Base-by-base conservation (phyloP, 1,284 basidiomycete species). In the Malassezia globosa region DNA sequence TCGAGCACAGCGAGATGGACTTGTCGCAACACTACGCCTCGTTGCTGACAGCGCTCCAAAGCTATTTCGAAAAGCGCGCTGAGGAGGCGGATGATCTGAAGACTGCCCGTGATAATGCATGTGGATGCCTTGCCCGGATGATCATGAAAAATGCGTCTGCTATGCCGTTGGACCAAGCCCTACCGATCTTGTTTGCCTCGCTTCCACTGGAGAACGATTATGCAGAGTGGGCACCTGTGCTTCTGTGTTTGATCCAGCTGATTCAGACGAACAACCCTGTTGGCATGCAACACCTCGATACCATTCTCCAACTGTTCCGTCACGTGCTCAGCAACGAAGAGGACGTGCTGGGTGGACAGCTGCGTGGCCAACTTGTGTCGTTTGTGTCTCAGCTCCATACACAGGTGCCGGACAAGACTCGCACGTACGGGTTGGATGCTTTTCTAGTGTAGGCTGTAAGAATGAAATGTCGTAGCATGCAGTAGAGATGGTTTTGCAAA, bases 81-180 rank as follows among this genome's bases (percentile, higher is more conserved):
- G 75, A 80, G 8, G 79, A 82, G 50, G 72, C 81, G 6, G 75
- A 80, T 25, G 73, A 85, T 8, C 77, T 78, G 38, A 75, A 85
- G 58, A 90, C 89, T 63, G 89, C 90, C 16, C 83, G 84, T 53
- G 94, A 99, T 74, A 99, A 99, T 72, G 94, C 94, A 10, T 81
- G 84, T 24, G 94, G 94, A 46, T 87, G 89, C 40, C 83, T 97
- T 46, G 81, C 82, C 4, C 82, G 94, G 24, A 80, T 97, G 75
- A 83, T 97, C 65, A 73, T 82, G 63, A 85, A 85, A 72, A 90
- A 89, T 73, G 76, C 80, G 5, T 73, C 77, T 5, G 87, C 84
- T 4, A 75, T 97, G 21, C 94, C 94, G 19, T 79, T 97, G 37
- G 87, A 90, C 51, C 73, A 77, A 66, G 87, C 92, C 37, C 78